A percentile compares a stretch with the other conserved stretches of the same genome.
phyloP scores from a whole-genome alignment of 371 early-diverging fungal genomes.

The Neoconidiobolus thromboides region DNA sequence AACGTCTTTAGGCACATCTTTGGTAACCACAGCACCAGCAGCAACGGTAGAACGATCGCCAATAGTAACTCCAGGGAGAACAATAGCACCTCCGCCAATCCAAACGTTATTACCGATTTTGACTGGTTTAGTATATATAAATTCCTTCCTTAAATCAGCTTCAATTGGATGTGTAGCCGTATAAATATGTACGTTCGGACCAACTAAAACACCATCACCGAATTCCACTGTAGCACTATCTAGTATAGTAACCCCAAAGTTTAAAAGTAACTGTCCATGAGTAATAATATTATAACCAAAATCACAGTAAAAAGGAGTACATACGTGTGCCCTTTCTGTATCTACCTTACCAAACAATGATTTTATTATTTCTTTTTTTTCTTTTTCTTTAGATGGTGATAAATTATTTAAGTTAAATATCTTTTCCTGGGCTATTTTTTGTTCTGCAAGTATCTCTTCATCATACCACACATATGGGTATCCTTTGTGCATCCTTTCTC shows the following conservation, averaged over 20 bases:
- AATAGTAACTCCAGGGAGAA: slow-evolving; percentile 67
- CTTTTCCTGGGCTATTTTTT: slow-evolving; percentile 19
- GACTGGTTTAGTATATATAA: slow-evolving; percentile 8
- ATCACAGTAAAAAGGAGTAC: slow-evolving; percentile 38
- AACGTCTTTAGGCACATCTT: slow-evolving; percentile 46
- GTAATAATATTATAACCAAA: slow-evolving; percentile 50
- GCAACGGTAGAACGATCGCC: slow-evolving; percentile 41
- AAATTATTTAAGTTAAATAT: slow-evolving; percentile 20
- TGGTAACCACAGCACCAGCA: slow-evolving; percentile 48
- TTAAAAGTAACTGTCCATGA: slow-evolving; percentile 45
- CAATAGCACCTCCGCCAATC: slow-evolving; percentile 48
- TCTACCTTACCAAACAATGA: slow-evolving; percentile 25
- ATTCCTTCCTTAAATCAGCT: slow-evolving; percentile 17
- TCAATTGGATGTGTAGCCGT: slow-evolving; percentile 54
- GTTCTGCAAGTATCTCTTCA: slow-evolving; percentile 26
- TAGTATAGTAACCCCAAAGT: slow-evolving; percentile 39
- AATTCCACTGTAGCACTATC: slow-evolving; percentile 43
- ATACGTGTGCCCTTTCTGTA: slow-evolving; percentile 24
- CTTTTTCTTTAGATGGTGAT: slow-evolving; percentile 11
- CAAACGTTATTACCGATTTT: slow-evolving; percentile 47
- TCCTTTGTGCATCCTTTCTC: slow-evolving; percentile 19
- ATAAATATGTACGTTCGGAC: slow-evolving; percentile 58
- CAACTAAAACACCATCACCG: slow-evolving; percentile 45
- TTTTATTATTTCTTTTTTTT: slow-evolving; percentile 13
- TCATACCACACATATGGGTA: slow-evolving; percentile 24